Percentiles rank a stretch among this genome's conserved stretches.
Conservation (phyloP, 148 eudicot species). For the Cornus kousa region DNA sequence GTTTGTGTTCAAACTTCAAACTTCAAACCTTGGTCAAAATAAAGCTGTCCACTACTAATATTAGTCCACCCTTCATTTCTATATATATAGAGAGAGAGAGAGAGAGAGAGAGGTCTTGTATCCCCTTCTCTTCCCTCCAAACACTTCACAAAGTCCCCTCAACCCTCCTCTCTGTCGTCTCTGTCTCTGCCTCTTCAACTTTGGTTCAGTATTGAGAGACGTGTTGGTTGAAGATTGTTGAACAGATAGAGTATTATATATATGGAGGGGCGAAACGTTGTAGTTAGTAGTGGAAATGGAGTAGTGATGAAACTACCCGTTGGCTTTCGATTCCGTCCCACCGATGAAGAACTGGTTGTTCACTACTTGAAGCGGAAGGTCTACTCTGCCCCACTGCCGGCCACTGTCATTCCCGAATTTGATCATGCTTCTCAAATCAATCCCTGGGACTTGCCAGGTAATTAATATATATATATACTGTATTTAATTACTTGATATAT, state of each 20-base stretch:
- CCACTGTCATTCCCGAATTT: slow-evolving; percentile 39
- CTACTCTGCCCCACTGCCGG: slow-evolving; percentile 44
- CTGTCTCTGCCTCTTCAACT: no score
- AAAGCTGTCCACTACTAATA: slow-evolving; percentile 2
- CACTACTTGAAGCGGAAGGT: slow-evolving; percentile 46
- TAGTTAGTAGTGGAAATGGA: neutral
- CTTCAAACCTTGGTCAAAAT: neutral
- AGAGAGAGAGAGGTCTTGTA: no score
- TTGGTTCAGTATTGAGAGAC: no score
- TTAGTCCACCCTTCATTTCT: neutral
- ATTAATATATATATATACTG: no score
- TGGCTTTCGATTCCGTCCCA: slow-evolving; percentile 57
- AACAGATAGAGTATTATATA: no score
- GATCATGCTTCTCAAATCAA: slow-evolving; percentile 21
- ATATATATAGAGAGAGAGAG: neutral
- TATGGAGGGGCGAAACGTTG: neutral
- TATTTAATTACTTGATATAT: no score
- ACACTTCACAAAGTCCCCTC: slow-evolving; percentile 5
- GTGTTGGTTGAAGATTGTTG: no score
- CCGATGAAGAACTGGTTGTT: slow-evolving; percentile 54
- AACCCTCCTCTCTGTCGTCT: no score
- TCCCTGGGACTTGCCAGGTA: slow-evolving; percentile 58
- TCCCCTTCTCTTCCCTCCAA: neutral
- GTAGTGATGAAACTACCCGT: slow-evolving; percentile 28
- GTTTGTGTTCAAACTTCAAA: neutral